phyloP scores from a whole-genome alignment of 1,139 yeast genomes.

The Zhuliangozyma blackwelliae region DNA sequence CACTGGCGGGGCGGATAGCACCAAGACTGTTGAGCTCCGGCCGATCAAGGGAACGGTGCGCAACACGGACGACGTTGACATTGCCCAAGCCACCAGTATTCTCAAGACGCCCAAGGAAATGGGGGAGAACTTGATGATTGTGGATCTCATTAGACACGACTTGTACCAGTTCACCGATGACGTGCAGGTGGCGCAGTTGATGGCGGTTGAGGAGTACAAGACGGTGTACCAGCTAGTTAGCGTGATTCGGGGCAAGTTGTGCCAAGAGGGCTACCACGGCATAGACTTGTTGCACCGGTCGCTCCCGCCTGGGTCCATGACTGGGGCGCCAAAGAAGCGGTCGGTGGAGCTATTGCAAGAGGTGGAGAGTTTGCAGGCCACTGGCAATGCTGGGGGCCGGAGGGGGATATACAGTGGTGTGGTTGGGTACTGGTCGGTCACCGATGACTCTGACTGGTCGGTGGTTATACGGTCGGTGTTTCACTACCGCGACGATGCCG shows the following conservation, averaged over 20 bases:
- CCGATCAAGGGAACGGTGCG: slow-evolving; percentile 96
- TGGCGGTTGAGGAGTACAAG: slow-evolving; percentile 89
- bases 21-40: slow-evolving; percentile 64
- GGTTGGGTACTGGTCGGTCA: slow-evolving; percentile 90
- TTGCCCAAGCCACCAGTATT: slow-evolving; percentile 57
- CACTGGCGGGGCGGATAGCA: slow-evolving; percentile 14
- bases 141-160: slow-evolving; percentile 92
- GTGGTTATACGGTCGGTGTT: slow-evolving; percentile 86
- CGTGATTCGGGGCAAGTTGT: slow-evolving; percentile 68
- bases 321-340: slow-evolving; percentile 96
- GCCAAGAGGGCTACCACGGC: slow-evolving; percentile 49
- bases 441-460: slow-evolving; percentile 92
- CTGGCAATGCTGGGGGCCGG: slow-evolving; percentile 44
- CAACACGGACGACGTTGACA: slow-evolving; percentile 50
- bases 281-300: slow-evolving; percentile 74
- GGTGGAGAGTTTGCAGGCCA: slow-evolving; percentile 36
- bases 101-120: slow-evolving; percentile 86
- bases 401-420: slow-evolving; percentile 95
- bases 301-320: slow-evolving; percentile 98
- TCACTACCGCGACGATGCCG: slow-evolving; percentile 52
- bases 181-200: slow-evolving; percentile 72
- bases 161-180: slow-evolving; percentile 62
- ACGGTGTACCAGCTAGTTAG: slow-evolving; percentile 91
- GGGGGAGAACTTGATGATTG: slow-evolving; percentile 96
- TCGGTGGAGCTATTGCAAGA: slow-evolving; percentile 77